Conservation (phyloP, 257 asterid species). For the Penstemon barbatus region DNA sequence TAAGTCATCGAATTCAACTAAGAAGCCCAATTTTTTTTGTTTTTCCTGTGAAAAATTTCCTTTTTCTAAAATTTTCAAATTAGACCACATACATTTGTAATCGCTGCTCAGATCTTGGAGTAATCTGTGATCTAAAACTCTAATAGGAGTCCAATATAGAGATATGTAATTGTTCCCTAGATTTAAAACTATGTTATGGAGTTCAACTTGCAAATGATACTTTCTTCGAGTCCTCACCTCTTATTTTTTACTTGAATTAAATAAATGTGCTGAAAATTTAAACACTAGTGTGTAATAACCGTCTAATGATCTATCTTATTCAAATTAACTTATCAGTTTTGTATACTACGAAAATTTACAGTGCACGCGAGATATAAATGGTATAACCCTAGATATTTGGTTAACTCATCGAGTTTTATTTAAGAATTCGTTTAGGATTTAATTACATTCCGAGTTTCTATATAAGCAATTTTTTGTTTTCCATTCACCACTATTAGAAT, state of each 20-base stretch:
- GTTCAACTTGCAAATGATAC: conserved; percentile 1
- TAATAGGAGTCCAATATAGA: not conserved
- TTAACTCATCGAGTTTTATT: not conserved
- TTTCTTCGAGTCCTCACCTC: not conserved
- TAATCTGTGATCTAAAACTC: not conserved
- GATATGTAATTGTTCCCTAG: not conserved
- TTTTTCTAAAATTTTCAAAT: conserved; percentile 2
- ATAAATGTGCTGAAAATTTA: conserved; percentile 2
- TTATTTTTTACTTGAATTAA: not conserved
- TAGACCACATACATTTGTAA: conserved; percentile 2
- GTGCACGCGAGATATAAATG: not conserved
- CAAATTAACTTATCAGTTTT: not conserved
- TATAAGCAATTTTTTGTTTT: not conserved
- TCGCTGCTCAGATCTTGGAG: not conserved
- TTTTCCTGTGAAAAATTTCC: not conserved
- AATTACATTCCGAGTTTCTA: not conserved
- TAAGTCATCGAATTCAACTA: conserved; percentile 15
- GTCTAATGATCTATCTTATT: conserved; percentile 1
- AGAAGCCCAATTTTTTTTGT: not conserved
- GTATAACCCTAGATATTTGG: not conserved
- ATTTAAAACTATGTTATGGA: not conserved
- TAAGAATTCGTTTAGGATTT: not conserved
- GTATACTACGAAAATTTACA: not conserved
- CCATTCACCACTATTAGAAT: not conserved
- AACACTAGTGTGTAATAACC: conserved; percentile 7